Conservation (phyloP, 176 grass and related monocot species). For the Oryza brachyantha region DNA sequence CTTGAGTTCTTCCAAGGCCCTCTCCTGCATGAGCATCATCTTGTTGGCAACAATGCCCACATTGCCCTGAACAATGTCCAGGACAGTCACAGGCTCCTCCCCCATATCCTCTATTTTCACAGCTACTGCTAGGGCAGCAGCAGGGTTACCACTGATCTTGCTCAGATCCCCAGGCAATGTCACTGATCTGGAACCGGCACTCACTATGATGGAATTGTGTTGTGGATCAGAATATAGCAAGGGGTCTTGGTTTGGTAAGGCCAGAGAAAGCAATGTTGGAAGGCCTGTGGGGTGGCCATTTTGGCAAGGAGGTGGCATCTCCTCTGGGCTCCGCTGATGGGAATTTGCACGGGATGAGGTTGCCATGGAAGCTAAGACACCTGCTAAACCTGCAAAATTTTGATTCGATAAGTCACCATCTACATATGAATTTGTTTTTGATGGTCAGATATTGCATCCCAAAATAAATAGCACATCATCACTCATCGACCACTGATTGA, state of each 20-base stretch:
- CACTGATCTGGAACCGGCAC: conserved; percentile 48
- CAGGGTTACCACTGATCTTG: conserved; percentile 11
- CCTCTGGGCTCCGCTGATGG: conserved; percentile 43
- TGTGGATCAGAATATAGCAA: conserved; percentile 60
- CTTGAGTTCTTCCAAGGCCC: conserved; percentile 59
- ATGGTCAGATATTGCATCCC: no score
- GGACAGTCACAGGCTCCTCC: conserved; percentile 59
- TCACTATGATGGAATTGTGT: conserved; percentile 71
- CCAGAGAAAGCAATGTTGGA: conserved; percentile 67
- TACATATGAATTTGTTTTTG: no score
- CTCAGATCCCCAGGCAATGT: neutral
- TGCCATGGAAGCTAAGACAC: conserved; percentile 47
- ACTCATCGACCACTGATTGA: no score
- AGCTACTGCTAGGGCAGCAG: neutral
- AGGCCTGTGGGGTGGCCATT: conserved; percentile 23
- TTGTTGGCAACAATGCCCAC: conserved; percentile 50
- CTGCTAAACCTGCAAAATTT: conserved; percentile 20
- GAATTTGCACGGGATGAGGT: conserved; percentile 59
- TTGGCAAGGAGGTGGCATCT: conserved; percentile 48
- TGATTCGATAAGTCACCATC: no score
- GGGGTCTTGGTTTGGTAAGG: conserved; percentile 62
- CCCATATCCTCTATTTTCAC: conserved; percentile 50
- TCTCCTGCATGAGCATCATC: conserved; percentile 72
- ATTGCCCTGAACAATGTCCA: conserved; percentile 62
- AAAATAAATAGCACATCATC: no score